Evolutionary conservation across 2,329 filamentous ascomycete genomes (phyloP).

Genomic region (Fonsecaea pedrosoi): DNA sequence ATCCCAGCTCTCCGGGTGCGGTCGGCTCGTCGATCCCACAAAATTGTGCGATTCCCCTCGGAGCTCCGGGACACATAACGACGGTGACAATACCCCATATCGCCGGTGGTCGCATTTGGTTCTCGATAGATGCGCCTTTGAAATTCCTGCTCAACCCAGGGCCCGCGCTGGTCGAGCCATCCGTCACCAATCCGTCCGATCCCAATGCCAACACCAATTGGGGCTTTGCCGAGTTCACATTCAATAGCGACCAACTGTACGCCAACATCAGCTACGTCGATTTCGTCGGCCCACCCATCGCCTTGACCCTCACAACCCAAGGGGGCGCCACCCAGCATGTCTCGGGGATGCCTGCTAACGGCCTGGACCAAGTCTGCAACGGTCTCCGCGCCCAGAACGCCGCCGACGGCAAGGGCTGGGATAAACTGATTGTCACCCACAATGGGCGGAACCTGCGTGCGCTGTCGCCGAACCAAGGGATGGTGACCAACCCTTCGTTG

Average conservation of each 20-base stretch:
- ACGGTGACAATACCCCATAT: slow-evolving; percentile 72
- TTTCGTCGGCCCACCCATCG: slow-evolving; percentile 71
- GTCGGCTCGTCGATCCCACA: slow-evolving; percentile 49
- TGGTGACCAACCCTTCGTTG: slow-evolving; percentile 51
- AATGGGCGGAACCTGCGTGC: slow-evolving; percentile 51
- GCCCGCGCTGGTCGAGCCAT: slow-evolving; percentile 76
- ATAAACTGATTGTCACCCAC: slow-evolving; percentile 60
- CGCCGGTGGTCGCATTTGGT: slow-evolving; percentile 75
- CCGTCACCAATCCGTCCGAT: slow-evolving; percentile 70
- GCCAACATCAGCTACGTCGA: slow-evolving; percentile 78
- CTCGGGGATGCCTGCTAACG: slow-evolving; percentile 64
- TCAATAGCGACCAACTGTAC: slow-evolving; percentile 66
- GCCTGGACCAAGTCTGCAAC: slow-evolving; percentile 62
- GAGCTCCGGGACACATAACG: slow-evolving; percentile 64
- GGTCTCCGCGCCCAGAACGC: slow-evolving; percentile 62
- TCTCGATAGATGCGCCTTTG: slow-evolving; percentile 65
- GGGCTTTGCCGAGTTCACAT: slow-evolving; percentile 74
- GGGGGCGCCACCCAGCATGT: slow-evolving; percentile 58
- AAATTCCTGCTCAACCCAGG: slow-evolving; percentile 75
- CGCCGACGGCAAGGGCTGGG: slow-evolving; percentile 67
- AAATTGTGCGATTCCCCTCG: slow-evolving; percentile 70
- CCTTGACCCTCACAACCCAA: slow-evolving; percentile 57
- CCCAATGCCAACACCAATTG: slow-evolving; percentile 67
- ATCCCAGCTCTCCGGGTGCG: slow-evolving; percentile 64
- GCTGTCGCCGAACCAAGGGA: slow-evolving; percentile 53